Percentiles rank a stretch among this genome's conserved stretches.
These are phyloP conservation scores for Claviceps sp. DNA, from an alignment of 2,329 filamentous ascomycete species.

Conservation along the genomic window DNA sequence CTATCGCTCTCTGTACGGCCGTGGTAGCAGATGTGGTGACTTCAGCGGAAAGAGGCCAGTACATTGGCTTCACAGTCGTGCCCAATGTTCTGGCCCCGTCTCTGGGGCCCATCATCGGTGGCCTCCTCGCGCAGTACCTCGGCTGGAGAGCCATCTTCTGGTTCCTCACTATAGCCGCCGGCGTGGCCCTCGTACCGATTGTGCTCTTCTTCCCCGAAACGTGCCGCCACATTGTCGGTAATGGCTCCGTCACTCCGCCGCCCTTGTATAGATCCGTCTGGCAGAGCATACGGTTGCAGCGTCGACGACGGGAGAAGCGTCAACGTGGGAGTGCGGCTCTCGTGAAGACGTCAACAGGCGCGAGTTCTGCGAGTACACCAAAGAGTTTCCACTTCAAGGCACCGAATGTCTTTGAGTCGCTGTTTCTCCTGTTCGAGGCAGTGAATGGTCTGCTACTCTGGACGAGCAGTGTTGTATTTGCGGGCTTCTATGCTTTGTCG, in stretches of 20 bases:
- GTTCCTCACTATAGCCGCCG: conserved; percentile 39
- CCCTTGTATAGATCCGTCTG: conserved; percentile 21
- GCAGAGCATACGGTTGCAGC: conserved; percentile 15
- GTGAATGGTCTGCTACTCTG: conserved; percentile 31
- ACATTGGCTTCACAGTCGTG: conserved; percentile 39
- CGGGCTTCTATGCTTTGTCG: conserved; percentile 35
- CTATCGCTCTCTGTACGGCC: conserved; percentile 41
- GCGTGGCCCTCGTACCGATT: conserved; percentile 28
- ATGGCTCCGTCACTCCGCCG: conserved; percentile 34
- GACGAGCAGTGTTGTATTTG: conserved; percentile 31
- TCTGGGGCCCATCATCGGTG: conserved; percentile 44
- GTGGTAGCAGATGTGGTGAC: conserved; percentile 53
- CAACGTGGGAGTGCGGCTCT: not conserved
- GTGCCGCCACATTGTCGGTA: conserved; percentile 33
- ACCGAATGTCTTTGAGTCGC: conserved; percentile 27
- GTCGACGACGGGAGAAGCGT: conserved; percentile 7
- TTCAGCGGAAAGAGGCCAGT: conserved; percentile 45
- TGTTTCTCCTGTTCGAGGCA: conserved; percentile 27
- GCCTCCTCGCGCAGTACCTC: conserved; percentile 39
- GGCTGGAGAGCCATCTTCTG: conserved; percentile 51
- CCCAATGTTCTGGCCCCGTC: conserved; percentile 35
- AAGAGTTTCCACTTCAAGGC: conserved; percentile 21
- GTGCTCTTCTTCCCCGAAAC: conserved; percentile 41
- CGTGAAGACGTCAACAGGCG: not conserved
- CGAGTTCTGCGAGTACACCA: conserved; percentile 11